A percentile compares a stretch with the other conserved stretches of the same genome.
phyloP scores from a whole-genome alignment of 129 eudicot species.

The Arctium lappa region DNA sequence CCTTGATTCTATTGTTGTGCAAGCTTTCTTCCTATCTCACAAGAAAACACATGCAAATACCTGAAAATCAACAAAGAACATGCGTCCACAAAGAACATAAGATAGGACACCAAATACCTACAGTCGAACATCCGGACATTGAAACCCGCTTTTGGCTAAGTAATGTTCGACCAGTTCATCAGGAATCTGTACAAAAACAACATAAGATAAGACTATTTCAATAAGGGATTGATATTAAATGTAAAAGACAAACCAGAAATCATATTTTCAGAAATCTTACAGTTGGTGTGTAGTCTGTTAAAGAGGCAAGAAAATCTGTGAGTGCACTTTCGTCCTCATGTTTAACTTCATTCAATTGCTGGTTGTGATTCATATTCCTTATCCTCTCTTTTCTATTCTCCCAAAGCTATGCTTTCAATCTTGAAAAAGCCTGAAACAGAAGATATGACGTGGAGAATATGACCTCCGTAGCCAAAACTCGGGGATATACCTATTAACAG shows the following conservation, averaged over 20 bases:
- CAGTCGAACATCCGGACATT: slow-evolving; percentile 94
- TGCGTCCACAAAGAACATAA: neutral
- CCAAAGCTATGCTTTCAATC: neutral
- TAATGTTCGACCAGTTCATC: slow-evolving; percentile 94
- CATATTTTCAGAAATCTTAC: slow-evolving; percentile 23
- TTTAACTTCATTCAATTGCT: slow-evolving; percentile 52
- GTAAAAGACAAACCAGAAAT: neutral
- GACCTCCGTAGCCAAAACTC: no score
- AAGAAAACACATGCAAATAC: neutral
- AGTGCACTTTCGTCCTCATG: slow-evolving; percentile 79
- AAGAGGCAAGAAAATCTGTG: slow-evolving; percentile 80
- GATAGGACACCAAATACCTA: slow-evolving; percentile 37
- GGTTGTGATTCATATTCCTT: slow-evolving; percentile 36
- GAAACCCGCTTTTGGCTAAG: slow-evolving; percentile 90
- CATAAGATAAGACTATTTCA: neutral
- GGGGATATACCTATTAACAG: neutral
- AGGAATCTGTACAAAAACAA: slow-evolving; percentile 56
- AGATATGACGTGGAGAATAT: neutral
- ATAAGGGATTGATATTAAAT: neutral
- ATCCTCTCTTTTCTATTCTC: neutral
- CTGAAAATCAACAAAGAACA: neutral
- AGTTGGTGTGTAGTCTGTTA: slow-evolving; percentile 88
- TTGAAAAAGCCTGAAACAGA: neutral
- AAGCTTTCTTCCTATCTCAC: neutral
- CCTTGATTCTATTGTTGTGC: neutral